Conservation (phyloP, 352 stramenopile species). For the Lagenidium sp. region DNA sequence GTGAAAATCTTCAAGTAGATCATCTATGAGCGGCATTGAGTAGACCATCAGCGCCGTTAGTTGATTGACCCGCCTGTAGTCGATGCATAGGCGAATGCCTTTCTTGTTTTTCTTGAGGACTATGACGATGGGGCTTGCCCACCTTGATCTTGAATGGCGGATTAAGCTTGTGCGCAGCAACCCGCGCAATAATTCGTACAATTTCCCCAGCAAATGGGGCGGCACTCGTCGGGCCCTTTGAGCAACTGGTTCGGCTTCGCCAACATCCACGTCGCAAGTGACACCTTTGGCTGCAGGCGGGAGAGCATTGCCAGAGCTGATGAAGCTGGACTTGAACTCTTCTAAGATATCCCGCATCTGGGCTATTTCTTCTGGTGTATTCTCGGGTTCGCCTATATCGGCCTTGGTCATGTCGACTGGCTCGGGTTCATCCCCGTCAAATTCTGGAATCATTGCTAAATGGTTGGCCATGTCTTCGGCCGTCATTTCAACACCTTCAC, state of each 20-base stretch:
- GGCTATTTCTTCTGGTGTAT: constrained; percentile 9
- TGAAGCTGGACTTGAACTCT: constrained; percentile 1
- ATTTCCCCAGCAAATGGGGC: constrained; percentile 6
- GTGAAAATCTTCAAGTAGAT: constrained; percentile 4
- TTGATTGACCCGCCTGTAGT: constrained; percentile 3
- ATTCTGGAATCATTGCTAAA: constrained; percentile 13
- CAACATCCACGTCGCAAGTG: constrained; percentile 19
- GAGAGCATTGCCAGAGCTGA: constrained; percentile 14
- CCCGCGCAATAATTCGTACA: constrained; percentile 17
- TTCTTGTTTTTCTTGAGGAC: constrained; percentile 17
- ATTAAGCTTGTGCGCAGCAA: constrained; percentile 10
- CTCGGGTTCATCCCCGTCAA: not conserved
- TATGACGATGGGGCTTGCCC: constrained; percentile 15
- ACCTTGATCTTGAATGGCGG: constrained; percentile 3
- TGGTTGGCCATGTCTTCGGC: constrained; percentile 9
- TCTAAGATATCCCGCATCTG: constrained; percentile 6
- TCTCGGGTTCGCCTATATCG: constrained; percentile 3
- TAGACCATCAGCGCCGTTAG: constrained; percentile 7
- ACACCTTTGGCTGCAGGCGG: constrained; percentile 4
- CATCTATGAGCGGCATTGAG: constrained; percentile 5
- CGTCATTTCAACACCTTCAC: constrained; percentile 3
- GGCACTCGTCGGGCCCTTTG: constrained; percentile 7
- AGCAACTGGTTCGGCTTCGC: constrained; percentile 7
- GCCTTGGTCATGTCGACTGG: constrained; percentile 10
- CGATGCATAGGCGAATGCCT: constrained; percentile 12